Percentiles rank a stretch among this genome's conserved stretches.
Conservation (phyloP, 2,329 filamentous ascomycete genomes). For the Fusarium abutilonis region DNA sequence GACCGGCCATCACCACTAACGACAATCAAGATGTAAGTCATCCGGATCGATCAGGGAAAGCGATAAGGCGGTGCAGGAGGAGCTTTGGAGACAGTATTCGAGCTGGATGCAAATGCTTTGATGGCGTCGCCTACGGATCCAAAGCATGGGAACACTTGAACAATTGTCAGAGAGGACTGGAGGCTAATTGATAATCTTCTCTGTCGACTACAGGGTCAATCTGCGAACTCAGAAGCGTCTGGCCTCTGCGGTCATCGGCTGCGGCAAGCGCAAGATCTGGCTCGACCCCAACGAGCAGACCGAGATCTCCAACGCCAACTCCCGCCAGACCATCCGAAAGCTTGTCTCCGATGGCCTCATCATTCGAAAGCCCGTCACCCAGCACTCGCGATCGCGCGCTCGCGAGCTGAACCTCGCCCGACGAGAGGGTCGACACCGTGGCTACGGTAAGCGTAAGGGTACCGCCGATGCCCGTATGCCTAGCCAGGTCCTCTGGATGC, state of each 20-base stretch:
- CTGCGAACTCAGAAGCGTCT: constrained; percentile 99
- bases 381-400: constrained; percentile 98
- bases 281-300: constrained; percentile 99
- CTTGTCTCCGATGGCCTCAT: constrained; percentile 99
- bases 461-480: constrained; percentile 99
- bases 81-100: constrained; percentile 21
- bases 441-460: constrained; percentile 99
- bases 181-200: constrained; percentile 46
- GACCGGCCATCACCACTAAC: constrained; percentile 55
- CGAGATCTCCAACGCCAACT: constrained; percentile 99
- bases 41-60: constrained; percentile 31
- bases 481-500: constrained; percentile 98
- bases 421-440: constrained; percentile 96
- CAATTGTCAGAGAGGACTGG: constrained; percentile 26
- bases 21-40: constrained; percentile 59
- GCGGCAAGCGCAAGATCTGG: constrained; percentile 99
- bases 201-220: constrained; percentile 80
- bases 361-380: constrained; percentile 99
- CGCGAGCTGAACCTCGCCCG: constrained; percentile 94
- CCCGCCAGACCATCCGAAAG: constrained; percentile 99
- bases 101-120: constrained; percentile 34
- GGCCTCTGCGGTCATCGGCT: constrained; percentile 97
- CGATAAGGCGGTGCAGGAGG: constrained; percentile 26
- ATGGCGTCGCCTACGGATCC: constrained; percentile 28
- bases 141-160: constrained; percentile 11